Conservation (phyloP, 805 yeast species). For the Lachancea nothofagi region DNA sequence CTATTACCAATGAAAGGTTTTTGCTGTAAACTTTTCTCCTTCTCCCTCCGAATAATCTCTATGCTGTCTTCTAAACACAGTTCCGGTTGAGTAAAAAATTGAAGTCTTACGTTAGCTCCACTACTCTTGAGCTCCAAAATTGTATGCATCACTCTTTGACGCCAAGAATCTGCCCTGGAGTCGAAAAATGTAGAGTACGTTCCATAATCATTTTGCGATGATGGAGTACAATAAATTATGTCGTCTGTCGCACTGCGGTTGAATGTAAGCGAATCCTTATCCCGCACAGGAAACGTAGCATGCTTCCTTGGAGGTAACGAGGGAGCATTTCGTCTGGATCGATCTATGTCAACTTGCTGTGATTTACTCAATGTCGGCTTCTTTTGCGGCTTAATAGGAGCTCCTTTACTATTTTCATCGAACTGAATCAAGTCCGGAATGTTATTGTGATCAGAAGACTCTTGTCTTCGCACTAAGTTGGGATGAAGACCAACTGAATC, state of each 20-base stretch:
- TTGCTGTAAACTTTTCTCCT: not conserved
- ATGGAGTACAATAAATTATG: conserved; percentile 20
- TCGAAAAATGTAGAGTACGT: conserved; percentile 35
- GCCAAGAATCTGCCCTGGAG: conserved; percentile 53
- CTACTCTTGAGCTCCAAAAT: conserved; percentile 21
- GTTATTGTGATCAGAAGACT: not conserved
- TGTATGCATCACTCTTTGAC: conserved; percentile 42
- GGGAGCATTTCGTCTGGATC: conserved; percentile 17
- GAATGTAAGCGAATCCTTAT: conserved; percentile 17
- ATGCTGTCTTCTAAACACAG: conserved; percentile 22
- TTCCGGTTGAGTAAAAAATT: conserved; percentile 30
- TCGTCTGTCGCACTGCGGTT: conserved; percentile 12
- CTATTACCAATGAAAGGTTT: not conserved
- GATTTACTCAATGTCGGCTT: conserved; percentile 6
- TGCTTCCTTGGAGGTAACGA: conserved; percentile 34
- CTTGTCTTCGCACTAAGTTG: not conserved
- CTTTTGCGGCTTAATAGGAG: conserved; percentile 14
- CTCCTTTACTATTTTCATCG: conserved; percentile 17
- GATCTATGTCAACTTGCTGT: conserved; percentile 5
- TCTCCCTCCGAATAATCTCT: conserved; percentile 8
- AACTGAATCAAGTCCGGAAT: conserved; percentile 36
- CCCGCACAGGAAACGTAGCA: conserved; percentile 5
- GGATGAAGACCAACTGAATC: not conserved
- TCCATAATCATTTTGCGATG: conserved; percentile 28
- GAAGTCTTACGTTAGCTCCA: conserved; percentile 18